Percentiles rank a stretch among this genome's conserved stretches.
Evolutionary conservation across 768 basidiomycete genomes (phyloP).

Genomic region (Lenzites betulinus): DNA sequence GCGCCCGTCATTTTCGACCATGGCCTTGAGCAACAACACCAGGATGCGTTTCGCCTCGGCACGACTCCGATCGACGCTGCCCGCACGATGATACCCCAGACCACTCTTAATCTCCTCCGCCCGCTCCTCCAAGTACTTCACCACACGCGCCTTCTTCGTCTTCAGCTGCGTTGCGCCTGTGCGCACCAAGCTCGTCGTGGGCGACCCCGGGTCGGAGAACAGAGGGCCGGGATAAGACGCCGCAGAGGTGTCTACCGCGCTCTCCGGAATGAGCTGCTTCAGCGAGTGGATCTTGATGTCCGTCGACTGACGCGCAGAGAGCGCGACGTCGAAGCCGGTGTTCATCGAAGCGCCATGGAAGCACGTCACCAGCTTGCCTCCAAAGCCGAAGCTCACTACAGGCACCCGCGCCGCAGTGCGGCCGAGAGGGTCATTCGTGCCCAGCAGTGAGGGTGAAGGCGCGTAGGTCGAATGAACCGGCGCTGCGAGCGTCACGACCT

Average conservation of each 20-base stretch:
- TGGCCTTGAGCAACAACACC: conserved; percentile 69
- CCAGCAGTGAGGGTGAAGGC: conserved; percentile 81
- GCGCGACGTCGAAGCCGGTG: conserved; percentile 77
- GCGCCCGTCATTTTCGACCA: conserved; percentile 90
- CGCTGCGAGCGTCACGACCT: conserved; percentile 30
- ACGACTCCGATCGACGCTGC: conserved; percentile 52
- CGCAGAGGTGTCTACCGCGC: conserved; percentile 54
- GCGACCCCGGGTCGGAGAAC: conserved; percentile 71
- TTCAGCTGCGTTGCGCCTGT: conserved; percentile 65
- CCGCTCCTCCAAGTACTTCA: conserved; percentile 76
- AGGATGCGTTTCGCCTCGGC: conserved; percentile 79
- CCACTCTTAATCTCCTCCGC: conserved; percentile 78
- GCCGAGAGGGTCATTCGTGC: conserved; percentile 80
- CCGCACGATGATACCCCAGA: conserved; percentile 63
- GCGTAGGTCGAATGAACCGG: conserved; percentile 64
- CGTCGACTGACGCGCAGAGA: conserved; percentile 70
- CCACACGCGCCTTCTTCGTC: conserved; percentile 78
- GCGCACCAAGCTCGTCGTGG: conserved; percentile 68
- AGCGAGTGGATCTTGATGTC: conserved; percentile 68
- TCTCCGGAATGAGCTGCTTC: conserved; percentile 69
- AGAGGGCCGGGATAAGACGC: conserved; percentile 85
- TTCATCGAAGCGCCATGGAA: conserved; percentile 71
- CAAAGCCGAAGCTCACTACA: conserved; percentile 88
- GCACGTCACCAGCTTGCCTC: conserved; percentile 87
- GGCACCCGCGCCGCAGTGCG: conserved; percentile 74